A percentile compares a stretch with the other conserved stretches of the same genome.
phyloP scores from a whole-genome alignment of 2,329 filamentous ascomycete genomes.

The Apiospora saccharicola region DNA sequence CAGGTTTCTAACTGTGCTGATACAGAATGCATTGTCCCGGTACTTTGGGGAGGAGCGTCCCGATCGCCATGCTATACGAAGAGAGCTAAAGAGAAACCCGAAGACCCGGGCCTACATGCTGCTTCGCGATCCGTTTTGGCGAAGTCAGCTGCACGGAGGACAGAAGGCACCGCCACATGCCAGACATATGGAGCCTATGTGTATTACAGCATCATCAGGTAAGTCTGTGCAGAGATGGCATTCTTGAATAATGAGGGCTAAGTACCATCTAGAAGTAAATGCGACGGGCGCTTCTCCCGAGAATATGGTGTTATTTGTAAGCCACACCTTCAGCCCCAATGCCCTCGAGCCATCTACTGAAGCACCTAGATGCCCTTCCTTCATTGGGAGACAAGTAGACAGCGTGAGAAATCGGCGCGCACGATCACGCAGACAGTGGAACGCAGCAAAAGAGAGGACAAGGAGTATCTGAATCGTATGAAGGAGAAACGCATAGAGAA shows the following conservation, averaged over 20 bases:
- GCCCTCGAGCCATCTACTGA: too few relatives aligned
- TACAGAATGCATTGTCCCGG: constrained; percentile 39
- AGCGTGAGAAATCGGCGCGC: constrained; percentile 37
- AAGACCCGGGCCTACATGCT: constrained; percentile 37
- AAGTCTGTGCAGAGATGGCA: background rate
- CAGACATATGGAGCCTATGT: constrained; percentile 46
- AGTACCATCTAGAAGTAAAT: background rate
- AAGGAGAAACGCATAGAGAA: background rate
- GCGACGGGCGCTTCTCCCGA: background rate
- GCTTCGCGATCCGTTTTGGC: constrained; percentile 44
- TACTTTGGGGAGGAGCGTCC: constrained; percentile 39
- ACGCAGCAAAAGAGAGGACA: background rate
- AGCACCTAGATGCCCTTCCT: constrained; percentile 47
- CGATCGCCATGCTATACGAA: constrained; percentile 25
- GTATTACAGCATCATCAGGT: constrained; percentile 42
- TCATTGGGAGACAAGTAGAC: constrained; percentile 50
- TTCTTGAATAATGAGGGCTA: background rate
- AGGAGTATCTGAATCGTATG: background rate
- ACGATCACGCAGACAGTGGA: constrained; percentile 37
- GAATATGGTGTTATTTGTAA: constrained; percentile 38
- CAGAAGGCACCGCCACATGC: constrained; percentile 40
- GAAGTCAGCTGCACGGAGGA: constrained; percentile 44
- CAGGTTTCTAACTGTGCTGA: background rate
- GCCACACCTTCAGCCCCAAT: constrained; percentile 6
- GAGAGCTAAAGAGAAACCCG: constrained; percentile 25